Percentiles rank a stretch among this genome's conserved stretches.
Conservation (phyloP, 352 stramenopile species). For the Phytophthora aleatoria region DNA sequence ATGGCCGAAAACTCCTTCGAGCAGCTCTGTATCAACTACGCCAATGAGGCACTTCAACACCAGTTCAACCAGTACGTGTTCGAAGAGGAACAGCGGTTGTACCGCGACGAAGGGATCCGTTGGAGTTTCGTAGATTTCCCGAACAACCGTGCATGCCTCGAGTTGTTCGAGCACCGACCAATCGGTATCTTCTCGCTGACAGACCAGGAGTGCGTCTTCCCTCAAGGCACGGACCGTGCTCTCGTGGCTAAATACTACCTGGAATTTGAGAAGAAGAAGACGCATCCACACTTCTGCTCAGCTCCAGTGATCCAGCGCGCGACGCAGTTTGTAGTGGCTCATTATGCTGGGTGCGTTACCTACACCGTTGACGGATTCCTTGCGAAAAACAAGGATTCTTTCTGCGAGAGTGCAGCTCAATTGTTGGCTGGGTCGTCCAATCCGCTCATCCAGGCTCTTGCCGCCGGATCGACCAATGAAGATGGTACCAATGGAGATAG, state of each 20-base stretch:
- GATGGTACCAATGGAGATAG: slow-evolving; percentile 7
- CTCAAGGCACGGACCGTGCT: slow-evolving; percentile 69
- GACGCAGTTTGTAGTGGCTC: slow-evolving; percentile 82
- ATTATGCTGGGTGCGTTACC: slow-evolving; percentile 85
- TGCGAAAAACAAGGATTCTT: slow-evolving; percentile 92
- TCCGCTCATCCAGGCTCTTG: slow-evolving; percentile 68
- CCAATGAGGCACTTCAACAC: slow-evolving; percentile 87
- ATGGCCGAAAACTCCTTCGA: slow-evolving; percentile 88
- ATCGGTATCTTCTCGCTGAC: slow-evolving; percentile 84
- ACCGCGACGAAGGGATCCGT: slow-evolving; percentile 75
- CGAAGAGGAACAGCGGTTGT: slow-evolving; percentile 85
- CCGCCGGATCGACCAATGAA: slow-evolving; percentile 22
- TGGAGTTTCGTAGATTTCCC: slow-evolving; percentile 82
- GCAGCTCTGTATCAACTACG: slow-evolving; percentile 92
- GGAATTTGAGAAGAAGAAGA: slow-evolving; percentile 69
- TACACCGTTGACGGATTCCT: slow-evolving; percentile 86
- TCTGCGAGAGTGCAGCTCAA: slow-evolving; percentile 70
- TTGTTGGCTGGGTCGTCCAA: slow-evolving; percentile 63
- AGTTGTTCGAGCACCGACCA: slow-evolving; percentile 79
- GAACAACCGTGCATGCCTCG: slow-evolving; percentile 78
- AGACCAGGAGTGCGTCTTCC: slow-evolving; percentile 86
- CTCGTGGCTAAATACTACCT: slow-evolving; percentile 80
- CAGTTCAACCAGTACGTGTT: slow-evolving; percentile 94
- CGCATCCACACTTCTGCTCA: slow-evolving; percentile 60
- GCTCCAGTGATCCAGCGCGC: slow-evolving; percentile 52